These are phyloP conservation scores for Erythrophleum ivorense DNA, from an alignment of 331 rosid genomes.

Conservation along the genomic window DNA sequence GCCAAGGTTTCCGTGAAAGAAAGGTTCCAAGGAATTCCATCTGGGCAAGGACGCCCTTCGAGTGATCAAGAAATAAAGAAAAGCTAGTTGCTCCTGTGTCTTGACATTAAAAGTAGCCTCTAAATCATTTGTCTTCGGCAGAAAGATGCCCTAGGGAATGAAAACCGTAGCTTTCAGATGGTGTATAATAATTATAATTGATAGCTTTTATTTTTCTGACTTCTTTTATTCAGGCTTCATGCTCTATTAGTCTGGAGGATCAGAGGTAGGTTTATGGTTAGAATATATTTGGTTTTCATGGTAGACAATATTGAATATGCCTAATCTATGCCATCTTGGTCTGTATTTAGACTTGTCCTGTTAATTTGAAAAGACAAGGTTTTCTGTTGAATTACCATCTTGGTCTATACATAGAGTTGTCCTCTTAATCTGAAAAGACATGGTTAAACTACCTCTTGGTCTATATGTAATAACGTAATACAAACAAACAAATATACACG, in stretches of 20 bases:
- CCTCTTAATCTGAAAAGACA: neutral
- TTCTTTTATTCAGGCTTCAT: constrained; percentile 5
- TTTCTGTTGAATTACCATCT: neutral
- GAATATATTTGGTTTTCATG: constrained; percentile 11
- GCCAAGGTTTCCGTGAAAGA: constrained; percentile 60
- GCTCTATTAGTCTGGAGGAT: constrained; percentile 30
- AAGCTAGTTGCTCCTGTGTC: constrained; percentile 29
- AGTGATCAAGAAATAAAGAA: constrained; percentile 48
- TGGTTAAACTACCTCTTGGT: neutral
- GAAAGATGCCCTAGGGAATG: constrained; percentile 62
- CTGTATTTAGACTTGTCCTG: neutral
- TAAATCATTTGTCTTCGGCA: constrained; percentile 40
- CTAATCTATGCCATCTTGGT: neutral
- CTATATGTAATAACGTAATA: neutral
- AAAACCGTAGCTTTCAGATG: constrained; percentile 42
- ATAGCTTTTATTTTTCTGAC: constrained; percentile 33
- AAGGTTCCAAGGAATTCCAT: constrained; percentile 60
- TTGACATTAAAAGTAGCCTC: constrained; percentile 39
- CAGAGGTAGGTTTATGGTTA: constrained; percentile 24
- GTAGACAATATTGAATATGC: neutral
- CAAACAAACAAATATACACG: neutral
- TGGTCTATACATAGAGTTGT: neutral
- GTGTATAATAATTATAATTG: constrained; percentile 31
- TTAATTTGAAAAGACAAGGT: neutral
- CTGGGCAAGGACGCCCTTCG: constrained; percentile 61